A percentile compares a stretch with the other conserved stretches of the same genome.
phyloP scores from a whole-genome alignment of 2,329 filamentous ascomycete genomes.

The Fusarium paranaense region DNA sequence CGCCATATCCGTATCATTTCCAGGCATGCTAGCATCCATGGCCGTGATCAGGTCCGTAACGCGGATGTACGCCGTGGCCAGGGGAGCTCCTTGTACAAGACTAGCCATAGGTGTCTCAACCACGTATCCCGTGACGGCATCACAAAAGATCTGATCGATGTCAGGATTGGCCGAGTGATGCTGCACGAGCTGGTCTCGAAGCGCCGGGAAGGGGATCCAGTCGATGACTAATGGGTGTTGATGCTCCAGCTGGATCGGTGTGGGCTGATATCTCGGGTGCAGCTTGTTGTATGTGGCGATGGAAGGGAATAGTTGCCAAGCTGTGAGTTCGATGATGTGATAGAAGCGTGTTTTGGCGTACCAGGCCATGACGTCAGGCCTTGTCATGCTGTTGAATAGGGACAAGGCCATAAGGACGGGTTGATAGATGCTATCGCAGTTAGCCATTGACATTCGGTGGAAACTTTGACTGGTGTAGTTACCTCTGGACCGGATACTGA shows the following conservation, averaged over 20 bases:
- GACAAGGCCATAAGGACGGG: constrained; percentile 47
- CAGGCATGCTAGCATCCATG: constrained; percentile 29
- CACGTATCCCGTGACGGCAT: constrained; percentile 48
- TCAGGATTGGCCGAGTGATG: constrained; percentile 47
- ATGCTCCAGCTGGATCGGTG: constrained; percentile 38
- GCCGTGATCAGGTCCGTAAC: constrained; percentile 47
- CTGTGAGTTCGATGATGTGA: constrained; percentile 50
- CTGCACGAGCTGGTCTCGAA: constrained; percentile 46
- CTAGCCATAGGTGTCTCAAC: constrained; percentile 47
- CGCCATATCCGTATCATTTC: not conserved
- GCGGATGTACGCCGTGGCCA: constrained; percentile 43
- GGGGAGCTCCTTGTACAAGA: constrained; percentile 40
- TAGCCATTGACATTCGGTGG: not conserved
- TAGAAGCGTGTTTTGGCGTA: constrained; percentile 55
- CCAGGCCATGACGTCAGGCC: constrained; percentile 51
- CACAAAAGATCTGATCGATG: constrained; percentile 50
- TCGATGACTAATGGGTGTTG: constrained; percentile 47
- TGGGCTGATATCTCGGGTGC: constrained; percentile 46
- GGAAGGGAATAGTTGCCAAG: constrained; percentile 49
- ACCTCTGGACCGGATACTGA: constrained; percentile 30
- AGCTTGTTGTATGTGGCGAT: constrained; percentile 42
- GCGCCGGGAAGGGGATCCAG: constrained; percentile 47
- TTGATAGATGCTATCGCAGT: constrained; percentile 40
- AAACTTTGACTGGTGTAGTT: not conserved
- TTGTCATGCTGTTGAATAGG: constrained; percentile 51